A percentile compares a stretch with the other conserved stretches of the same genome.
Evolutionary conservation across 1,284 basidiomycete species (phyloP).

Genomic region (Cryptococcus sp.): DNA sequence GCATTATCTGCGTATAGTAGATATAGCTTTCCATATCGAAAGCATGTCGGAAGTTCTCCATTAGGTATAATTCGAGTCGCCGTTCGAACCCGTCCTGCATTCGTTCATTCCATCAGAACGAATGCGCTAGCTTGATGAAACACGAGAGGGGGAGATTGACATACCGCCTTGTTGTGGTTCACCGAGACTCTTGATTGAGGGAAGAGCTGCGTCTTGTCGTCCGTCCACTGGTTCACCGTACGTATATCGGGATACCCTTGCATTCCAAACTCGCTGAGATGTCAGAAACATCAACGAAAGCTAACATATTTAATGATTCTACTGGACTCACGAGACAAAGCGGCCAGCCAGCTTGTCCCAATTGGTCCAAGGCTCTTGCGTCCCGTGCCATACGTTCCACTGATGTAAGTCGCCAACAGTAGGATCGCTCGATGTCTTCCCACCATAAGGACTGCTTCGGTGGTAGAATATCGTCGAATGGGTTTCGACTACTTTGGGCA

Average conservation of each 20-base stretch:
- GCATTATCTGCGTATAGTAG: conserved; percentile 81
- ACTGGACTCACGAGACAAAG: conserved; percentile 71
- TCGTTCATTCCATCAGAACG: background rate
- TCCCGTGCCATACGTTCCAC: conserved; percentile 87
- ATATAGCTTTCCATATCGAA: conserved; percentile 84
- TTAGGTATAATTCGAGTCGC: conserved; percentile 80
- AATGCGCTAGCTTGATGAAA: too few relatives aligned
- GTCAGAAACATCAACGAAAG: background rate
- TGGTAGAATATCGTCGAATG: conserved; percentile 74
- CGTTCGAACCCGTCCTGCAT: conserved; percentile 71
- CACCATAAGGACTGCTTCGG: conserved; percentile 81
- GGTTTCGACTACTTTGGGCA: conserved; percentile 69
- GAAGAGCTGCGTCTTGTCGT: conserved; percentile 68
- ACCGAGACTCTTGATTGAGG: conserved; percentile 80
- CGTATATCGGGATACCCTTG: conserved; percentile 75
- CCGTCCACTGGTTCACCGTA: conserved; percentile 77
- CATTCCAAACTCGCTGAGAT: conserved; percentile 48
- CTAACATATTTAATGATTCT: background rate
- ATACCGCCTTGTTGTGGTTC: conserved; percentile 80
- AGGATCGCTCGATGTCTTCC: conserved; percentile 69
- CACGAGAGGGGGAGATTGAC: too few relatives aligned
- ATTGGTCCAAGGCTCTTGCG: conserved; percentile 84
- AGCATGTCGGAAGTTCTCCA: conserved; percentile 79
- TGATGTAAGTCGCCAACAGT: conserved; percentile 83
- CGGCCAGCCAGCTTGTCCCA: conserved; percentile 82